Evolutionary conservation across 257 asterid species (phyloP).

Genomic region (Fraxinus excelsior): DNA sequence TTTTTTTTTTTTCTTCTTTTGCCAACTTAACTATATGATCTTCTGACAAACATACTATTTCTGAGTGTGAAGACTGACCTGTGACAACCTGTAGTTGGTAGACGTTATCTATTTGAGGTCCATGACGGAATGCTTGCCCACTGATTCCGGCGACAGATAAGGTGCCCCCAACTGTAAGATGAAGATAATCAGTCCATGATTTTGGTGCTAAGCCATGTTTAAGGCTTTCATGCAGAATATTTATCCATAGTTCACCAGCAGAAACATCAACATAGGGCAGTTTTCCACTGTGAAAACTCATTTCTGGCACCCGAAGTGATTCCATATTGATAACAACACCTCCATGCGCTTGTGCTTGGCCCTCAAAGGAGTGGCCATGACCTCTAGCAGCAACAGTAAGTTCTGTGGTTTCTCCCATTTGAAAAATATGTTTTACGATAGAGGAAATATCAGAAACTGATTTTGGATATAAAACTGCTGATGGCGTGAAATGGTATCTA

Average conservation of each 20-base stretch:
- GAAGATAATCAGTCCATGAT: slow-evolving; percentile 97
- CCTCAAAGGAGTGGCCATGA: slow-evolving; percentile 79
- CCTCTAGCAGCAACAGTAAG: slow-evolving; percentile 85
- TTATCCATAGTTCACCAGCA: slow-evolving; percentile 87
- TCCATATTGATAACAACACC: slow-evolving; percentile 80
- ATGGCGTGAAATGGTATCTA: slow-evolving; percentile 55
- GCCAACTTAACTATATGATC: slow-evolving; percentile 1
- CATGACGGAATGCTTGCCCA: slow-evolving; percentile 90
- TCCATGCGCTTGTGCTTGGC: slow-evolving; percentile 77
- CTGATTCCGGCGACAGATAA: slow-evolving; percentile 92
- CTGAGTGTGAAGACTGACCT: slow-evolving; percentile 39
- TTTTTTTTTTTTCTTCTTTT: not conserved
- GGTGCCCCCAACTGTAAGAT: slow-evolving; percentile 91
- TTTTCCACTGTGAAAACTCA: slow-evolving; percentile 53
- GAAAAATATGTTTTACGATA: slow-evolving; percentile 45
- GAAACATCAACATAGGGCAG: slow-evolving; percentile 75
- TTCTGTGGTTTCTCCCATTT: slow-evolving; percentile 47
- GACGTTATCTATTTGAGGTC: slow-evolving; percentile 93
- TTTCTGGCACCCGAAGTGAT: slow-evolving; percentile 44
- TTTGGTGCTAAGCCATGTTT: slow-evolving; percentile 77
- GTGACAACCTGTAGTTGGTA: slow-evolving; percentile 88
- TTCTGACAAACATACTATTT: not conserved
- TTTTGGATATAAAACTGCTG: slow-evolving; percentile 68
- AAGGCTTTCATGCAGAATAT: slow-evolving; percentile 73
- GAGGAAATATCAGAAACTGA: slow-evolving; percentile 73